Conservation (phyloP, 2,329 filamentous ascomycete species). For the Gnomoniopsis sp. region DNA sequence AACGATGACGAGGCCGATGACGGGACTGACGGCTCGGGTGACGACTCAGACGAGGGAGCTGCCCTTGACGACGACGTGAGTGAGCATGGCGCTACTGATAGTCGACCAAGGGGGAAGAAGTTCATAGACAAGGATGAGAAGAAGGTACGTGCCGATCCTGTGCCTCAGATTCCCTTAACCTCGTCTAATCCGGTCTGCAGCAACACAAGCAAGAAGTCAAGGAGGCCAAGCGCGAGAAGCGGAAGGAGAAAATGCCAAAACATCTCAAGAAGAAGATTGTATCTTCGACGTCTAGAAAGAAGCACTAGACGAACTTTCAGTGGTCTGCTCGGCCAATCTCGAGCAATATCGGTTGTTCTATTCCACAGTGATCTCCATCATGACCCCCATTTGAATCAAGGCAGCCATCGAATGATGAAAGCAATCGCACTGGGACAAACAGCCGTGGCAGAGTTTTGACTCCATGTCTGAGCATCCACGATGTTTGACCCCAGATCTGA, state of each 20-base stretch:
- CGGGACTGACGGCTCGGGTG: constrained; percentile 35
- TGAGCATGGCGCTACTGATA: constrained; percentile 60
- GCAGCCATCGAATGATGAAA: constrained; percentile 27
- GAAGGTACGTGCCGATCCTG: constrained; percentile 45
- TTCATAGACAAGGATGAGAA: constrained; percentile 93
- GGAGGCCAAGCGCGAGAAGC: constrained; percentile 90
- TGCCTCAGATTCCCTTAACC: neutral
- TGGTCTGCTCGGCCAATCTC: neutral
- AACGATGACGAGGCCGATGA: constrained; percentile 34
- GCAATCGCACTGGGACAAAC: constrained; percentile 17
- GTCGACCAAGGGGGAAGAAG: constrained; percentile 71
- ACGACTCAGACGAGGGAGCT: constrained; percentile 47
- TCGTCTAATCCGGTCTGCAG: constrained; percentile 27
- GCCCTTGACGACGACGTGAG: constrained; percentile 43
- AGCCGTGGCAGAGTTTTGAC: constrained; percentile 19
- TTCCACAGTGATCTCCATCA: neutral
- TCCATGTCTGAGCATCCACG: constrained; percentile 37
- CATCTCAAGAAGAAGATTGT: constrained; percentile 89
- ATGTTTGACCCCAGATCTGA: constrained; percentile 31
- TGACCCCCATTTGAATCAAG: neutral
- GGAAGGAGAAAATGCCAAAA: constrained; percentile 95
- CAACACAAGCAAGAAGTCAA: constrained; percentile 86
- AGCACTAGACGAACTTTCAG: constrained; percentile 44
- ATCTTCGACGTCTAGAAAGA: constrained; percentile 56
- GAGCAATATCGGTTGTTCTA: constrained; percentile 18